These are phyloP conservation scores for Silene noctiflora DNA, from an alignment of 179 eudicot genomes.

Conservation along the genomic window DNA sequence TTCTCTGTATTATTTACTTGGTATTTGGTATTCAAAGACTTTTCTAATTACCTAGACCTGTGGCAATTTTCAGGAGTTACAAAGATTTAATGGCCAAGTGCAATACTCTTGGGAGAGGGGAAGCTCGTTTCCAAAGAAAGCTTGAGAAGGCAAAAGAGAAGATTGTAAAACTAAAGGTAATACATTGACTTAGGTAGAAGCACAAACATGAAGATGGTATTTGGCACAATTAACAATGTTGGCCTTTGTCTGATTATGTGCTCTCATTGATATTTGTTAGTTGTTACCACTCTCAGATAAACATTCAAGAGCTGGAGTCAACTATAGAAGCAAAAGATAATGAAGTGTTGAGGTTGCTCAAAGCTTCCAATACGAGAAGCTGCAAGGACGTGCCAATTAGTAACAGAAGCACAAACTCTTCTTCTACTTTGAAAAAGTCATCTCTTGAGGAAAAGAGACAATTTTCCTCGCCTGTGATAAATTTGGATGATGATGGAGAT, in stretches of 20 bases:
- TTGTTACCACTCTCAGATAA: constrained; percentile 31
- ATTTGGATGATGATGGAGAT: constrained; percentile 39
- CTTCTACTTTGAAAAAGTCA: constrained; percentile 21
- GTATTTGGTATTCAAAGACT: background rate
- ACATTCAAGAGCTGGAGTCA: constrained; percentile 57
- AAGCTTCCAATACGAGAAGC: constrained; percentile 42
- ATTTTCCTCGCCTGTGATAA: constrained; percentile 33
- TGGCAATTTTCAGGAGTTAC: constrained; percentile 50
- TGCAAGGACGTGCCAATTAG: constrained; percentile 8
- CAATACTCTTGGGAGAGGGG: constrained; percentile 68
- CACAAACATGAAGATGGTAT: background rate
- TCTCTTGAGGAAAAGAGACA: constrained; percentile 25
- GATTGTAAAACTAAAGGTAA: constrained; percentile 66
- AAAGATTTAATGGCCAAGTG: constrained; percentile 80
- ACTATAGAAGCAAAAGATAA: constrained; percentile 63
- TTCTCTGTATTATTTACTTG: background rate
- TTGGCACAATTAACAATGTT: background rate
- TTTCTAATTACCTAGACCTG: background rate
- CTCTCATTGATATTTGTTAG: background rate
- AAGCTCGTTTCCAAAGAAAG: constrained; percentile 55
- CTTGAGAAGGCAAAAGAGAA: constrained; percentile 75
- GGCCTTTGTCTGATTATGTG: background rate
- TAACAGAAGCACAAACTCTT: constrained; percentile 11
- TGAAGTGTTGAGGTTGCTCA: constrained; percentile 51
- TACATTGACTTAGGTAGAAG: background rate